These are phyloP conservation scores for Ambrosia trifida DNA, from an alignment of 129 eudicot species.

Conservation along the genomic window DNA sequence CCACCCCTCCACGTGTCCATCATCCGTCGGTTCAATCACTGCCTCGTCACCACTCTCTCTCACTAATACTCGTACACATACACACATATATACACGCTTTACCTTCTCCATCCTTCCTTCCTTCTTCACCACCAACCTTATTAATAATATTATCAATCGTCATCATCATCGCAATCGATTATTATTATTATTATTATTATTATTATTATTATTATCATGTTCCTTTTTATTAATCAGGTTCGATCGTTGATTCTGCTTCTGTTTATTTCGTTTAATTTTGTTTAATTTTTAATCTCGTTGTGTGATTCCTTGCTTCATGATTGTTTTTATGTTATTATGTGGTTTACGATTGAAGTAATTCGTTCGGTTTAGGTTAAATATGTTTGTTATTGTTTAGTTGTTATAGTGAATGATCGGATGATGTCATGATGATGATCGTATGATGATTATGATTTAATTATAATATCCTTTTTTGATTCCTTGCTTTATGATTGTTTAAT, in stretches of 20 bases:
- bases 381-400: too few relatives aligned
- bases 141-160: neutral
- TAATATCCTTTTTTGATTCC: constrained; percentile 7
- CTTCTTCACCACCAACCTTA: constrained; percentile 12
- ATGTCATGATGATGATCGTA: too few relatives aligned
- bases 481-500: constrained; percentile 16
- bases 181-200: neutral
- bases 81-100: constrained; percentile 19
- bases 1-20: constrained; percentile 50
- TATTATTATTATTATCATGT: neutral
- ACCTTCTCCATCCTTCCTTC: constrained; percentile 23
- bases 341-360: too few relatives aligned
- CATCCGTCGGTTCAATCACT: constrained; percentile 47
- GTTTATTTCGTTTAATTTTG: too few relatives aligned
- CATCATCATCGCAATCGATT: neutral
- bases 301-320: too few relatives aligned
- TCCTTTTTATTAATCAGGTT: constrained; percentile 18
- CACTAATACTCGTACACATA: neutral
- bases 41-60: constrained; percentile 31
- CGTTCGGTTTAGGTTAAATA: too few relatives aligned
- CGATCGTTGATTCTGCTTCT: neutral
- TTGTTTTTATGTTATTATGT: too few relatives aligned
- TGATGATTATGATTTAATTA: neutral
- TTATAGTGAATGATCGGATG: too few relatives aligned
- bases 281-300: too few relatives aligned